Percentiles rank a stretch among this genome's conserved stretches.
These are phyloP conservation scores for Lithospermum erythrorhizon DNA, from an alignment of 257 asterid species.

Conservation along the genomic window DNA sequence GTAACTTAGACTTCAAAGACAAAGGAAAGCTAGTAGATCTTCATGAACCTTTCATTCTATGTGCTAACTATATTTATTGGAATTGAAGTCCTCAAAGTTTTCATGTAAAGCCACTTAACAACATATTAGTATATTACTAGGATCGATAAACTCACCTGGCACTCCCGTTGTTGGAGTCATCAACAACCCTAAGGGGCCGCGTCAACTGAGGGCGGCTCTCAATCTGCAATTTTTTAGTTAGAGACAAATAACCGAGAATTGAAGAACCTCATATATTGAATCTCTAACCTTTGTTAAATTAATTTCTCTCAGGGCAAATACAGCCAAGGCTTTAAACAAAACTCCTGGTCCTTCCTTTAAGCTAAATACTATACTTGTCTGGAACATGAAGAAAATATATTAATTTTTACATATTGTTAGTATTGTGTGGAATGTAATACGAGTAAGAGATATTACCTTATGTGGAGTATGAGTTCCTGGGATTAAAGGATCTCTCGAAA, in stretches of 20 bases:
- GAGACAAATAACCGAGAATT: neutral
- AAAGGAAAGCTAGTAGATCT: too few species aligned
- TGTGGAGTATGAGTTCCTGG: conserved; percentile 30
- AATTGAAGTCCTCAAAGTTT: neutral
- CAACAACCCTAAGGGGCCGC: conserved; percentile 80
- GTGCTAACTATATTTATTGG: too few species aligned
- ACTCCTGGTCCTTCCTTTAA: conserved; percentile 95
- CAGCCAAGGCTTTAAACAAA: conserved; percentile 91
- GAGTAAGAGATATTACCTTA: conserved; percentile 20
- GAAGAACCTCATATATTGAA: neutral
- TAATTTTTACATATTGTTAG: conserved; percentile 1
- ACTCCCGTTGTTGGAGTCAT: conserved; percentile 59
- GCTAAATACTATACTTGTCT: conserved; percentile 91
- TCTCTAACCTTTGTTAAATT: conserved; percentile 66
- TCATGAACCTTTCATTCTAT: too few species aligned
- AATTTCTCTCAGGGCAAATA: conserved; percentile 73
- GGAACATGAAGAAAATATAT: conserved; percentile 10
- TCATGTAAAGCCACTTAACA: neutral
- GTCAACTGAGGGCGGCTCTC: conserved; percentile 91
- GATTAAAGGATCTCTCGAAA: conserved; percentile 58
- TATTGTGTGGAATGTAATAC: neutral
- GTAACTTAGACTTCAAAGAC: too few species aligned
- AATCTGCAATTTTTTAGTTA: conserved; percentile 31
- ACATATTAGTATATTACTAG: too few species aligned
- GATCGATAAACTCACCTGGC: conserved; percentile 49